Evolutionary conservation across 495 filamentous ascomycete genomes (phyloP).

Genomic region (Penicillium coffeae): DNA sequence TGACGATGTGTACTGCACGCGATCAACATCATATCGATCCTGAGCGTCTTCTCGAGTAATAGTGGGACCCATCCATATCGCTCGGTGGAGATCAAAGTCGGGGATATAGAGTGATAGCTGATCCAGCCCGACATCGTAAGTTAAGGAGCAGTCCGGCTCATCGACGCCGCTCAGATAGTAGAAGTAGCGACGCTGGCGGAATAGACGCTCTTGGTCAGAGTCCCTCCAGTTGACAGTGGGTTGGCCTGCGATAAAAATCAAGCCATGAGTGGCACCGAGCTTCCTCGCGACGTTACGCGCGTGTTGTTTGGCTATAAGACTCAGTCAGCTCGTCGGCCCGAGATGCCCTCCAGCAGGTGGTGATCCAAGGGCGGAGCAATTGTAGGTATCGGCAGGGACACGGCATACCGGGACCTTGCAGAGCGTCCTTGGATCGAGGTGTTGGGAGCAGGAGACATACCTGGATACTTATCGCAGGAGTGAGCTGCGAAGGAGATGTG

Average conservation of each 20-base stretch:
- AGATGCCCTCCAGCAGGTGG: slow-evolving; percentile 7
- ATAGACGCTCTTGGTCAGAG: slow-evolving; percentile 70
- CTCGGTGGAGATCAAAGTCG: slow-evolving; percentile 77
- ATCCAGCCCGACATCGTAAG: slow-evolving; percentile 71
- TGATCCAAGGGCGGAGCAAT: not conserved
- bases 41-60: slow-evolving; percentile 69
- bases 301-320: slow-evolving; percentile 68
- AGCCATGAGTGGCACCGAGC: slow-evolving; percentile 56
- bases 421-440: not conserved
- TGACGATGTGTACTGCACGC: slow-evolving; percentile 60
- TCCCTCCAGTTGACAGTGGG: slow-evolving; percentile 71
- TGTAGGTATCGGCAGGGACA: not conserved
- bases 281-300: slow-evolving; percentile 66
- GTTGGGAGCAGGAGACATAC: slow-evolving; percentile 16
- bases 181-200: slow-evolving; percentile 87
- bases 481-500: slow-evolving; percentile 24
- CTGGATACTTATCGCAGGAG: slow-evolving; percentile 44
- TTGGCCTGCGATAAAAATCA: slow-evolving; percentile 83
- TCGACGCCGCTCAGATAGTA: slow-evolving; percentile 88
- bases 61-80: slow-evolving; percentile 94
- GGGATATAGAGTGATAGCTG: slow-evolving; percentile 89
- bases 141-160: slow-evolving; percentile 75
- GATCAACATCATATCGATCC: slow-evolving; percentile 72
- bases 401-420: slow-evolving; percentile 8
- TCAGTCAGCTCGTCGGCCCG: slow-evolving; percentile 15